Conservation (phyloP, 1,139 yeast species). For the Saccharomyces hybrid region DNA sequence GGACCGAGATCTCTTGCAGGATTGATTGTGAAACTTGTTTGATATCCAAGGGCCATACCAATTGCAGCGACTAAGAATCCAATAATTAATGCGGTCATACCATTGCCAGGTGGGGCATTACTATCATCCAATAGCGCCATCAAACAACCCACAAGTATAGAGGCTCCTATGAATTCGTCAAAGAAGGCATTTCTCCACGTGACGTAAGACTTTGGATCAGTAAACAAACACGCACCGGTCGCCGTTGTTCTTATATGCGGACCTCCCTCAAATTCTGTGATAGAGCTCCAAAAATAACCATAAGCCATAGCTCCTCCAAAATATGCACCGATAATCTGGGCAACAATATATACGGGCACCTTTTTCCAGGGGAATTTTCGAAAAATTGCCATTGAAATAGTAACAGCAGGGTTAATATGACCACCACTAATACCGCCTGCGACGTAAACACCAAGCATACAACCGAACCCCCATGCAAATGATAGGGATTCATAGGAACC, state of each 20-base stretch:
- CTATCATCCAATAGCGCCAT: slow-evolving; percentile 16
- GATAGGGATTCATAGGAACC: slow-evolving; percentile 37
- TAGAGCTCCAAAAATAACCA: slow-evolving; percentile 23
- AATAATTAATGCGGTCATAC: slow-evolving; percentile 16
- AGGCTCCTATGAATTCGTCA: slow-evolving; percentile 15
- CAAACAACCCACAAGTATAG: slow-evolving; percentile 14
- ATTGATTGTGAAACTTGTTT: slow-evolving; percentile 42
- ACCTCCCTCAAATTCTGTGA: slow-evolving; percentile 17
- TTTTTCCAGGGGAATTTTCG: slow-evolving; percentile 36
- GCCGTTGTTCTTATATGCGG: slow-evolving; percentile 13
- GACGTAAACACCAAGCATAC: slow-evolving; percentile 36
- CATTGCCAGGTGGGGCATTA: slow-evolving; percentile 16
- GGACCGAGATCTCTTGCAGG: slow-evolving; percentile 43
- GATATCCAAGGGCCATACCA: slow-evolving; percentile 39
- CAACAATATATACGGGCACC: slow-evolving; percentile 33
- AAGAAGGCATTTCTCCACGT: slow-evolving; percentile 17
- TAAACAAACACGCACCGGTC: slow-evolving; percentile 14
- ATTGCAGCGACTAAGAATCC: slow-evolving; percentile 35
- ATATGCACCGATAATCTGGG: slow-evolving; percentile 25
- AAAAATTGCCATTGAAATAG: slow-evolving; percentile 33
- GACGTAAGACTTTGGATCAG: slow-evolving; percentile 14
- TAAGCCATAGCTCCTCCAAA: slow-evolving; percentile 33
- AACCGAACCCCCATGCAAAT: slow-evolving; percentile 41
- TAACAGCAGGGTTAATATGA: slow-evolving; percentile 35
- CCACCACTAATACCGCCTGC: slow-evolving; percentile 36